These are phyloP conservation scores for Prinsepia uniflora DNA, from an alignment of 306 rosid genomes.

Conservation along the genomic window DNA sequence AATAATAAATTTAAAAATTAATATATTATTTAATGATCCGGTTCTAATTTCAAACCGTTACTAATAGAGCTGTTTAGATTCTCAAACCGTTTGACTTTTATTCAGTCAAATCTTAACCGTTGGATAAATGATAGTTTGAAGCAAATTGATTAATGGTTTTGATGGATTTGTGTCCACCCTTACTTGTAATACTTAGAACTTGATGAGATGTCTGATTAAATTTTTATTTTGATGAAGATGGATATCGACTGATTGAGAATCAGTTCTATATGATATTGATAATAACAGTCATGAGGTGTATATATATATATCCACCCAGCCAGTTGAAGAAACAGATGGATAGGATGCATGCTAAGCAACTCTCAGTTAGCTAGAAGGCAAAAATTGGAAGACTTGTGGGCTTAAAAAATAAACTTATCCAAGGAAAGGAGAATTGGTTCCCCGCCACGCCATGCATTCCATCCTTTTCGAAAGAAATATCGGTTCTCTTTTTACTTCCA, in stretches of 20 bases:
- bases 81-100: too few species aligned
- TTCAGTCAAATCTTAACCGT: too few species aligned
- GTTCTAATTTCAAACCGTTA: too few species aligned
- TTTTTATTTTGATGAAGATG: not conserved
- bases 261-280: slow-evolving; percentile 27
- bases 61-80: too few species aligned
- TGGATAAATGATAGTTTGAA: too few species aligned
- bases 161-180: too few species aligned
- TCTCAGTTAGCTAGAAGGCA: slow-evolving; percentile 19
- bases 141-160: too few species aligned
- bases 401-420: slow-evolving; percentile 10
- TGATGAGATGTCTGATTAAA: too few species aligned
- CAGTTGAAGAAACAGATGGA: slow-evolving; percentile 33
- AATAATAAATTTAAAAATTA: too few species aligned
- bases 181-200: too few species aligned
- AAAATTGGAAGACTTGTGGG: slow-evolving; percentile 28
- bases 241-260: slow-evolving; percentile 28
- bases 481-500: too few species aligned
- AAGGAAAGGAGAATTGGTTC: slow-evolving; percentile 36
- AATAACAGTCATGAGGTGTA: slow-evolving; percentile 13
- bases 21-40: too few species aligned
- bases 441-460: slow-evolving; percentile 17
- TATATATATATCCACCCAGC: slow-evolving; percentile 19
- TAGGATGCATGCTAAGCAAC: slow-evolving; percentile 29
- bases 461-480: slow-evolving; percentile 19